Percentiles rank a stretch among this genome's conserved stretches.
These are phyloP conservation scores for Populus hybrid DNA, from an alignment of 441 rosid genomes.

Conservation along the genomic window DNA sequence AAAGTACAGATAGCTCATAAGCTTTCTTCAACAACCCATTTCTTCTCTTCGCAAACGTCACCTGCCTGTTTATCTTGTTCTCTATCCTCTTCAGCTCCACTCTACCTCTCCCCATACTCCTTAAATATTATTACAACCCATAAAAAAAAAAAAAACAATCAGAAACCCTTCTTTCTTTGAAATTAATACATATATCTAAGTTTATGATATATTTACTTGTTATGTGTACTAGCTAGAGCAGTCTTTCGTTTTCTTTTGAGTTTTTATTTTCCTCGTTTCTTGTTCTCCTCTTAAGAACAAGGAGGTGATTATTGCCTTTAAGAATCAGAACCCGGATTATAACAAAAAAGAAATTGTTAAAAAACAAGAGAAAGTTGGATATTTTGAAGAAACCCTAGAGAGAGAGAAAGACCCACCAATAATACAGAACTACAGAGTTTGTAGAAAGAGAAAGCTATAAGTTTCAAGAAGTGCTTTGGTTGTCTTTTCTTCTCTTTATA, in stretches of 20 bases:
- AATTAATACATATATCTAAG: background rate
- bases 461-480: background rate
- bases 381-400: constrained; percentile 40
- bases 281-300: constrained; percentile 23
- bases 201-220: constrained; percentile 1
- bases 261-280: background rate
- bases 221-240: background rate
- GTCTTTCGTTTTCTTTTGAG: constrained; percentile 1
- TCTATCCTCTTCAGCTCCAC: constrained; percentile 93
- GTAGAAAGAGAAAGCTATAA: background rate
- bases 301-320: constrained; percentile 31
- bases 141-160: background rate
- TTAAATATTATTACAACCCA: background rate
- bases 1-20: constrained; percentile 77
- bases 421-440: background rate
- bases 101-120: constrained; percentile 76
- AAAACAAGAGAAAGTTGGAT: constrained; percentile 27
- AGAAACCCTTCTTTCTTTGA: constrained; percentile 1
- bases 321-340: constrained; percentile 17
- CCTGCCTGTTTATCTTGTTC: constrained; percentile 47
- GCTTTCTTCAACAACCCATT: constrained; percentile 89
- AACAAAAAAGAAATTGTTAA: constrained; percentile 38
- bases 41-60: constrained; percentile 71
- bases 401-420: constrained; percentile 3
- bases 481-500: background rate